Base-by-base conservation (phyloP, 768 basidiomycete genomes). In the Mycena amicta region DNA sequence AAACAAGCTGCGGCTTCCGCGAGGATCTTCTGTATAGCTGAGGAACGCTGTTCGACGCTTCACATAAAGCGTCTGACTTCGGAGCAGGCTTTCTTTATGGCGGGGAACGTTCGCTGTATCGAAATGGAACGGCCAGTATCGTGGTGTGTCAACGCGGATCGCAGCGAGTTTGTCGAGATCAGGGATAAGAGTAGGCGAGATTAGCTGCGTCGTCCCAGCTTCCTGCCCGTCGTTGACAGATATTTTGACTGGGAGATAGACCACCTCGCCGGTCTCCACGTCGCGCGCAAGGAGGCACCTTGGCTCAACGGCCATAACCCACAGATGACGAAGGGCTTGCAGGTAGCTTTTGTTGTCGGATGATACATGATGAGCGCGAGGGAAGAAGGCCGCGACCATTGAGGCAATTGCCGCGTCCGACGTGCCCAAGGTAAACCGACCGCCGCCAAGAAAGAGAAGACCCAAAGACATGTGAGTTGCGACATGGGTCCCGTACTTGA, bases 221-320 rank as follows among this genome's bases (percentile, higher is more conserved):
- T 81, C 81, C 28, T 78, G 76, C 13, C 80, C 83, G 59, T 94
- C 93, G 62, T 78, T 84, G 63, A 92, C 80, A 29, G 86, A 88
- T 61, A 98, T 85, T 72, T 94, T 95, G 67, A 98, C 83, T 0
- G 95, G 97, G 0, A 99, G 82, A 70, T 95, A 96, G 23, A 96
- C 92, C 0, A 93, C 87, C 69, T 97, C 92, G 3, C 83, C 82
- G 2, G 91, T 92, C 65, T 98, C 95, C 28, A 97, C 92, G 65
- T 99, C 97, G 28, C 92, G 84, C 0, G 94, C 92, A 33, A 95
- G 83, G 18, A 99, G 79, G 68, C 96, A 98, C 49, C 96, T 77
- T 3, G 97, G 97, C 67, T 99, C 96, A 4, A 91, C 89, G 1
- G 97, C 96, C 43, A 99, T 80, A 2, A 92, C 94, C 97, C 97